Conservation (phyloP, 2,329 filamentous ascomycete species). For the Cordyceps farinosa region DNA sequence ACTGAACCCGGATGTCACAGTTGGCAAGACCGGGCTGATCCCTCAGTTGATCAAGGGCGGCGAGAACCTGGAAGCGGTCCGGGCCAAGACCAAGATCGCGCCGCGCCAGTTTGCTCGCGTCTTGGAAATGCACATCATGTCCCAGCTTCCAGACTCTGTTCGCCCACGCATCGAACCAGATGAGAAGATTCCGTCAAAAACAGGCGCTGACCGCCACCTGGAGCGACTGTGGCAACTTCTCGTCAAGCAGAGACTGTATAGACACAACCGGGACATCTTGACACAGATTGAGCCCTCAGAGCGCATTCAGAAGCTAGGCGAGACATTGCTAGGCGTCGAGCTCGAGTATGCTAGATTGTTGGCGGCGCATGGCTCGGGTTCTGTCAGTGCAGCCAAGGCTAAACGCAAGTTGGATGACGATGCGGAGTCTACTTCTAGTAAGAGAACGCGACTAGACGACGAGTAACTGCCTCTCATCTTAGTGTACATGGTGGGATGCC, state of each 20-base stretch:
- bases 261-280: conserved; percentile 69
- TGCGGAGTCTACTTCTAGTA: conserved; percentile 31
- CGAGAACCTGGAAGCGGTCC: conserved; percentile 53
- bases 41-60: conserved; percentile 57
- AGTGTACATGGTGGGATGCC: neutral
- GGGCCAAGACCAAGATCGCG: conserved; percentile 64
- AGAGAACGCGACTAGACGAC: conserved; percentile 44
- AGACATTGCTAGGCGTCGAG: conserved; percentile 64
- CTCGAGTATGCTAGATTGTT: conserved; percentile 70
- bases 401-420: conserved; percentile 47
- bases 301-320: conserved; percentile 67
- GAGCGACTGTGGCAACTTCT: conserved; percentile 71
- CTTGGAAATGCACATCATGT: conserved; percentile 71
- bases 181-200: conserved; percentile 41
- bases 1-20: conserved; percentile 49
- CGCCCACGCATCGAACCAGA: conserved; percentile 48
- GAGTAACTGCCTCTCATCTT: conserved; percentile 21
- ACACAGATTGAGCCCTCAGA: conserved; percentile 66
- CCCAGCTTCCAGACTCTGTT: conserved; percentile 52
- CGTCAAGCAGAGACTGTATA: conserved; percentile 73
- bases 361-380: conserved; percentile 39
- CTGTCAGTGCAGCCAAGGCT: conserved; percentile 32
- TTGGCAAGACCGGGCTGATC: conserved; percentile 46
- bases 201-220: conserved; percentile 55
- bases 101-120: conserved; percentile 72